Base-by-base conservation (phyloP, 1,139 yeast species). In the Komagataea norvegica region DNA sequence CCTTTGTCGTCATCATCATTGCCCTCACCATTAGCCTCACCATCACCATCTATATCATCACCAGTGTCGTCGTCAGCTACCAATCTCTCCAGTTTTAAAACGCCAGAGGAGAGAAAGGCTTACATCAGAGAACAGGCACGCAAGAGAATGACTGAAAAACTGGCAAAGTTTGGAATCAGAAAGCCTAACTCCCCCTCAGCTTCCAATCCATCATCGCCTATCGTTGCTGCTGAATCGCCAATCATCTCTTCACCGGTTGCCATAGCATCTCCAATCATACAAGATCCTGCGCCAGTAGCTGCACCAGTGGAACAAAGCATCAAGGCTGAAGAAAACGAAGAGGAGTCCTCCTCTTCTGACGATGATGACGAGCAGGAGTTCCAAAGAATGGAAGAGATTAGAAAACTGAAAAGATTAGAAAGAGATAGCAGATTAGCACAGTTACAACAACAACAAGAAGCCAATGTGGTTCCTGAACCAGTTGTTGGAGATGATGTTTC, bases 81-180 rank as follows among this genome's bases (percentile, higher is more conserved):
- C 39, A 20, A 40, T 45, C 18, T 40, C 54, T 14, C 29, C 26
- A 18, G 34, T 22, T 67, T 65, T 48, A 58, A 49, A 16, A 63
- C 67, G 13, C 70, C 72, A 8, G 84, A 77, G 49, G 94, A 86
- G 41, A 72, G 96, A 48, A 74, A 93, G 7, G 89, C 89, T 6
- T 79, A 79, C 49, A 81, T 88, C 43, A 87, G 86, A 56, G 95
- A 91, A 10, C 95, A 86, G 54, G 97, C 97, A 0, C 86, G 84
- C 51, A 78, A 82, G 60, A 75, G 87, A 54, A 88, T 89, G 94
- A 81, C 79, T 46, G 96, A 88, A 53, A 70, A 93, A 51, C 69
- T 88, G 56, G 96, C 95, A 1, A 84, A 83, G 47, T 70, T 89
- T 42, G 96, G 96, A 2, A 77, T 86, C 37, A 40, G 42, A 36